Base-by-base conservation (phyloP, 345 rosid species). In the Noccaea bulbosa region DNA sequence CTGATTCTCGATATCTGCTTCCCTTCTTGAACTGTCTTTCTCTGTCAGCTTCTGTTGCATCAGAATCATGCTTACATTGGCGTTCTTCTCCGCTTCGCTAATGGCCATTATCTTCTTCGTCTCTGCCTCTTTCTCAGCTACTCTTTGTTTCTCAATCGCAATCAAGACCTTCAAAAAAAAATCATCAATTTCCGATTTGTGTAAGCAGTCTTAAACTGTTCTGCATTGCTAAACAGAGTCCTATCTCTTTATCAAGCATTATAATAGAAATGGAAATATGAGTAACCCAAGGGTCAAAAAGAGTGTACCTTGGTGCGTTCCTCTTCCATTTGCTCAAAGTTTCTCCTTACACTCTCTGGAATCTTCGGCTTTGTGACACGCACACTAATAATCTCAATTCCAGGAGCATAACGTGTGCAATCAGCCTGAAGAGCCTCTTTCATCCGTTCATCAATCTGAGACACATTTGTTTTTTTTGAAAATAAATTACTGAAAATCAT, bases 391-490 rank as follows among this genome's bases (percentile, higher is more conserved):
- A 93, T 90, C 68, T 93, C 96, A 62, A 93, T 90, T 58, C 98
- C 98, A 12, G 93, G 97, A 66, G 97, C 96, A 82, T 85, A 90
- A 16, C 85, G 80, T 4, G 97, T 93, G 80, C 98, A 93, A 76
- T 86, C 94, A 74, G 39, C 87, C 70, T 93, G 98, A 70, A 93
- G 96, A 74, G 96, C 94, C 34, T 88, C 98, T 82, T 88, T 87
- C 97, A 90, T 93, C 77, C 89, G 90, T 73, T 93, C 97, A 71
- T 88, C 98, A 55, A 93, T 93, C 97, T 93, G 80, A 57, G 70
- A 76, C 61, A 47, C 57, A 70, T 27, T 41, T 34, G 49, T 77
- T 62, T 24, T 34, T 46, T 77, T 62, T 24, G 4, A 4, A 53
- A 52, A 16, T 4, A 65, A 65, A 41, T 43, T 7, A 58, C 27